Evolutionary conservation across 2,329 filamentous ascomycete genomes (phyloP), one percentile per base, ranked within the genome.

Genomic region (Paraphoma chrysanthemicola): DNA sequence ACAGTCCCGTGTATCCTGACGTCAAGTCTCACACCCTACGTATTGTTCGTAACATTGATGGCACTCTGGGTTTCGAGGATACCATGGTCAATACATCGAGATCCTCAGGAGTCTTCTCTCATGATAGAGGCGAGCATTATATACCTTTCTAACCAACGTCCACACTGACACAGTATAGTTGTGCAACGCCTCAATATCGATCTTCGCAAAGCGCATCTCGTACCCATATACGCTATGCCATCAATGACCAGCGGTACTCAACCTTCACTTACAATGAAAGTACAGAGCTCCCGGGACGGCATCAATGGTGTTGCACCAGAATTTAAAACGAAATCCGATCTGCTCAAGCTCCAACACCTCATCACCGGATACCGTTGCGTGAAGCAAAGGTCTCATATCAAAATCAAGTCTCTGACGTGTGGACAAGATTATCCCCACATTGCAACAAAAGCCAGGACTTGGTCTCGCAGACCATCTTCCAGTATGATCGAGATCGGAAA

Each of bases 221-320:
- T 56, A 10, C 59, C 59, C 1, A 51, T 61, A 28, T 61, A 61
- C 30, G 55, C 55, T 5, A 54, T 39, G 11, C 55, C 59, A 30
- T 14, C 8, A 14, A n/a, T 28, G 23, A 42, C 31, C 33, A 39
- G n/a, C 17, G 30, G 23, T 1, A 11, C 23, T 6, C 28, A 23
- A 7, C 43, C 53, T 4, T 48, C 53, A n/a, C 42, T 50, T 6
- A 52, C 38, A 1, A 44, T 56, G 41, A 51, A 54, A 23, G 2
- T 61, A 9, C 47, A 56, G 29, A 53, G 46, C 39, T 56, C 52
- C n/a, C 51, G 46, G 17, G 53, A 53, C 23, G 38, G 50, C 8
- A 53, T 51, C 23, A 59, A 56, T 44, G 49, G 49, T 1, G 17
- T 54, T 11, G 45, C 44, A 4, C 50, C 51, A n/a, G 55, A 58